phyloP scores from a whole-genome alignment of 176 grass and related monocot species.

The Juncus effusus region DNA sequence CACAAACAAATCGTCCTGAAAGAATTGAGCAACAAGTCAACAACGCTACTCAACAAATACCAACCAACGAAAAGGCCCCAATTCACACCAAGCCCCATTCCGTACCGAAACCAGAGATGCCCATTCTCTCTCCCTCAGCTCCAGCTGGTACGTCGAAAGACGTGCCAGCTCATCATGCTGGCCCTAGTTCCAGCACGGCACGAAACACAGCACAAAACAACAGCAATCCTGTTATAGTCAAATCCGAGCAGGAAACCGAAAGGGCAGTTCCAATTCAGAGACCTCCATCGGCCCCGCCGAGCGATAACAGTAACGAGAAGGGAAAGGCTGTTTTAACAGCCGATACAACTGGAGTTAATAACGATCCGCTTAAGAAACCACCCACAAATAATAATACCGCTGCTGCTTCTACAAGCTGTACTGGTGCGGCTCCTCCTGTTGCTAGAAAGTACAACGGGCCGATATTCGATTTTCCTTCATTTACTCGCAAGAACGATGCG shows the following conservation, averaged over 20 bases:
- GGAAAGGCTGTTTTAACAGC: constrained; percentile 61
- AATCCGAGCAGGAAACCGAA: constrained; percentile 88
- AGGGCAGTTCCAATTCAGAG: constrained; percentile 46
- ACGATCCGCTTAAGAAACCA: constrained; percentile 67
- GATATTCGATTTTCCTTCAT: constrained; percentile 90
- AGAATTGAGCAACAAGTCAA: background rate
- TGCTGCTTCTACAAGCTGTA: constrained; percentile 41
- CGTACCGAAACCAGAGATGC: constrained; percentile 65
- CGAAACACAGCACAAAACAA: constrained; percentile 9
- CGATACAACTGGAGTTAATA: constrained; percentile 34
- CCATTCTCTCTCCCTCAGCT: constrained; percentile 20
- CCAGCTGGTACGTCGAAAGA: constrained; percentile 49
- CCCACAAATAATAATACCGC: constrained; percentile 1
- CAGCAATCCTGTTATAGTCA: constrained; percentile 36
- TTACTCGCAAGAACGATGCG: constrained; percentile 87
- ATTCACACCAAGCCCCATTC: constrained; percentile 19
- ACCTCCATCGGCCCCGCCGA: constrained; percentile 39
- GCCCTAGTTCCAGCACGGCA: constrained; percentile 42
- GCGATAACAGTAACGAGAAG: constrained; percentile 56
- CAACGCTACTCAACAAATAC: constrained; percentile 17
- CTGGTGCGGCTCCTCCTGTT: constrained; percentile 44
- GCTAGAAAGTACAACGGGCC: constrained; percentile 91
- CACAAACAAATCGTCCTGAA: constrained; percentile 29
- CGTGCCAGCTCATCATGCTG: constrained; percentile 33
- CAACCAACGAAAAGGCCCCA: constrained; percentile 11